Conservation (phyloP, 106 monocot genomes). For the Acorus gramineus region DNA sequence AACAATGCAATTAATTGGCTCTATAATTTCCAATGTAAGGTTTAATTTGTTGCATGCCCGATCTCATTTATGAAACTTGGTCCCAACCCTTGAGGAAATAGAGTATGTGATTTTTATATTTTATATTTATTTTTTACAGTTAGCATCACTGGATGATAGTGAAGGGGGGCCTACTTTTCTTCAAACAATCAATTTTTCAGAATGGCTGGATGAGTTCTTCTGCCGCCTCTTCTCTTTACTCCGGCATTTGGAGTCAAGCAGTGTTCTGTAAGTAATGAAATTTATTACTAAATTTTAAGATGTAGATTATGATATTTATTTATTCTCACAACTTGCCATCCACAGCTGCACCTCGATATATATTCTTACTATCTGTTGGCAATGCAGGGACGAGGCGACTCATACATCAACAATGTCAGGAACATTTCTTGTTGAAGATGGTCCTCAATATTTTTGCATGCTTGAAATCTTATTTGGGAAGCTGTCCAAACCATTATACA, state of each 20-base stretch:
- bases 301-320: too few relatives aligned
- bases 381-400: conserved; percentile 60
- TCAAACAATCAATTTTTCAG: conserved; percentile 52
- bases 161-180: conserved; percentile 39
- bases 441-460: conserved; percentile 80
- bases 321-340: too few relatives aligned
- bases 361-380: conserved; percentile 1
- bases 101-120: conserved; percentile 1
- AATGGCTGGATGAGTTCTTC: conserved; percentile 98
- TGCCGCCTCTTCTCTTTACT: conserved; percentile 88
- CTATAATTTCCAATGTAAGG: conserved; percentile 93
- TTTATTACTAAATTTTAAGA: neutral
- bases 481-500: conserved; percentile 63
- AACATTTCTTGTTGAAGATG: conserved; percentile 91
- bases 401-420: conserved; percentile 55
- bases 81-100: too few relatives aligned
- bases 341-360: neutral
- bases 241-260: conserved; percentile 76
- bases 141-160: conserved; percentile 42
- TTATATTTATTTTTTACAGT: conserved; percentile 24
- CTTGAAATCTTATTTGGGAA: conserved; percentile 87
- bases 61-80: too few relatives aligned
- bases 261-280: conserved; percentile 45
- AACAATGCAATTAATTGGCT: conserved; percentile 93
- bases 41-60: neutral